These are phyloP conservation scores for Trypanosoma lewisi DNA, from an alignment of 208 protist genomes.

Conservation along the genomic window DNA sequence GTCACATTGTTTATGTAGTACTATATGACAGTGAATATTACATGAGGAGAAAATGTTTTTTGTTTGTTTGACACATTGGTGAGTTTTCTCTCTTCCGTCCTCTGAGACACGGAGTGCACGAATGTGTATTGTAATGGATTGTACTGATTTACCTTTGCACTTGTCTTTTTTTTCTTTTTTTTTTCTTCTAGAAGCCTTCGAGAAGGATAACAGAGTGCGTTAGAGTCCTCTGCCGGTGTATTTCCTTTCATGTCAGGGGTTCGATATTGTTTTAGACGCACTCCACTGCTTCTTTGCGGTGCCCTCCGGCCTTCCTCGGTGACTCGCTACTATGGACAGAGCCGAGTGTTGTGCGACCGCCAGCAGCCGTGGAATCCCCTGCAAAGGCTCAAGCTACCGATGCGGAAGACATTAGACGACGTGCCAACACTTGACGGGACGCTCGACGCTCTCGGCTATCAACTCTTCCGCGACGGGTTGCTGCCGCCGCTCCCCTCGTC, in stretches of 20 bases:
- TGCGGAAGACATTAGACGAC: constrained; percentile 57
- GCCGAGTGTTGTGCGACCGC: constrained; percentile 24
- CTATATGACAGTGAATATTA: too few species aligned
- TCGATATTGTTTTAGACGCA: constrained; percentile 8
- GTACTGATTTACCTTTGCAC: constrained; percentile 1
- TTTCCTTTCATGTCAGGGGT: constrained; percentile 17
- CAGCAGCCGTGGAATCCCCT: constrained; percentile 70
- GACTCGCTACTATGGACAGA: constrained; percentile 1
- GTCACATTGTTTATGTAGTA: too few species aligned
- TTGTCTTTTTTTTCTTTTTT: constrained; percentile 28
- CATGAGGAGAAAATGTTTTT: too few species aligned
- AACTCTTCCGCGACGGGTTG: constrained; percentile 81
- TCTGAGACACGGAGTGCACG: too few species aligned
- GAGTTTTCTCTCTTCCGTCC: not conserved
- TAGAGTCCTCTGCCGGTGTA: not conserved
- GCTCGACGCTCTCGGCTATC: constrained; percentile 80
- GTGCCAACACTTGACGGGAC: constrained; percentile 80
- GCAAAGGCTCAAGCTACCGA: constrained; percentile 57
- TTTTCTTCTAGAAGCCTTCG: not conserved
- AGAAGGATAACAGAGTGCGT: too few species aligned
- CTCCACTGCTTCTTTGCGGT: constrained; percentile 6
- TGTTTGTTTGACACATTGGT: not conserved
- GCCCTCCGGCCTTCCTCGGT: constrained; percentile 26
- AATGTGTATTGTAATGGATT: not conserved
- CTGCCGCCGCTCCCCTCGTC: constrained; percentile 43